Conservation (phyloP, 2,329 filamentous ascomycete species). For the Curvularia hawaiiensis region DNA sequence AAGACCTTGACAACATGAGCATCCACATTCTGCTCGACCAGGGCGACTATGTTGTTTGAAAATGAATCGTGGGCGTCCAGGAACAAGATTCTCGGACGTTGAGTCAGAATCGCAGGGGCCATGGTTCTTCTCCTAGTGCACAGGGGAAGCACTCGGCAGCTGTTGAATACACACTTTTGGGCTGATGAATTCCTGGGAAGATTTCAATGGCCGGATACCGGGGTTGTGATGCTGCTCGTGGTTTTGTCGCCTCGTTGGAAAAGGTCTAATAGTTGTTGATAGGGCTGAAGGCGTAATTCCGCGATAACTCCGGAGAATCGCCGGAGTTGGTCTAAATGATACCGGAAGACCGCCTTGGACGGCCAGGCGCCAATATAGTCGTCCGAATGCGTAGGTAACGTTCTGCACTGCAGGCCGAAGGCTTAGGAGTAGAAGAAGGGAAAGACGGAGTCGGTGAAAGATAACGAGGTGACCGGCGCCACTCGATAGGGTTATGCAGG, state of each 20-base stretch:
- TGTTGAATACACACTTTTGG: background rate
- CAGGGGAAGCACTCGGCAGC: background rate
- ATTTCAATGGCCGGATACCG: background rate
- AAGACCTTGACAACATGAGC: constrained; percentile 72
- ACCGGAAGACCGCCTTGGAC: background rate
- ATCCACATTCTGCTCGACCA: constrained; percentile 72
- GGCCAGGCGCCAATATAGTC: background rate
- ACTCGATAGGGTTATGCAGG: constrained; percentile 19
- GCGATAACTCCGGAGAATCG: constrained; percentile 17
- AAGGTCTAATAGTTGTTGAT: constrained; percentile 13
- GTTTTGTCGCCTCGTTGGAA: constrained; percentile 11
- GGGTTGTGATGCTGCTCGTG: background rate
- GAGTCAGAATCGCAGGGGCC: constrained; percentile 35
- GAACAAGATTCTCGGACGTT: constrained; percentile 70
- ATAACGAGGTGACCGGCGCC: constrained; percentile 15
- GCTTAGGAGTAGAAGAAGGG: background rate
- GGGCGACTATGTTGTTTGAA: constrained; percentile 88
- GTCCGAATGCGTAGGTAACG: background rate
- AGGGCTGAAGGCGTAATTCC: constrained; percentile 22
- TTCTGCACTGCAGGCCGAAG: background rate
- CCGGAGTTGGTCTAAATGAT: constrained; percentile 11
- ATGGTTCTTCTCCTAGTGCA: constrained; percentile 18
- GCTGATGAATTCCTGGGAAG: too few relatives aligned
- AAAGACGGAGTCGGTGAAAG: constrained; percentile 11
- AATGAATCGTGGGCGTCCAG: constrained; percentile 98